Percentiles rank a stretch among this genome's conserved stretches.
phyloP scores from a whole-genome alignment of 805 yeast genomes.

The Starmerella bombicola region DNA sequence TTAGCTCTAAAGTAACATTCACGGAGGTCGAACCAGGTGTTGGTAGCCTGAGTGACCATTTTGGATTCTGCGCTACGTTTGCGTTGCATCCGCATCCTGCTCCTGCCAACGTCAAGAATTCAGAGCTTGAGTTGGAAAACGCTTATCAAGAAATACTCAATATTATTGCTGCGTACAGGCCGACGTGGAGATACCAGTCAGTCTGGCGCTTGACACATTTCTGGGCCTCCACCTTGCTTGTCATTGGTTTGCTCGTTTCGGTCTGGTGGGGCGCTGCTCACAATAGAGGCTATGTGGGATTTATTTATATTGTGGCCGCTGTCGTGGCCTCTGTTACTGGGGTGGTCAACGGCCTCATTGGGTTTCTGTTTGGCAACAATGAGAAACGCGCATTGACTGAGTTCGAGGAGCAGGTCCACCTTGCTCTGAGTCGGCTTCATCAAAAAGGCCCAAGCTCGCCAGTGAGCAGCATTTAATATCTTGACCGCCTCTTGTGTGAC shows the following conservation, averaged over 20 bases:
- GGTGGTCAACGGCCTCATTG: constrained; percentile 60
- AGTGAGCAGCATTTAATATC: no score
- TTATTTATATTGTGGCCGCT: constrained; percentile 50
- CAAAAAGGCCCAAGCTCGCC: no score
- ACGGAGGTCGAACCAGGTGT: constrained; percentile 53
- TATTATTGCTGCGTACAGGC: constrained; percentile 37
- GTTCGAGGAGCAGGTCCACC: constrained; percentile 52
- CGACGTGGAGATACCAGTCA: constrained; percentile 48
- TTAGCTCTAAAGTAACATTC: constrained; percentile 59
- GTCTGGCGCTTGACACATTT: constrained; percentile 58
- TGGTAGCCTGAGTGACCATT: constrained; percentile 85
- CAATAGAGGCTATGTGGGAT: constrained; percentile 48
- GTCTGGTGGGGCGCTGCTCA: constrained; percentile 45
- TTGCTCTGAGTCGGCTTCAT: no score
- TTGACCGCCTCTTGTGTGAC: no score
- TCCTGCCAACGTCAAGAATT: not conserved
- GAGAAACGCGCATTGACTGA: constrained; percentile 70
- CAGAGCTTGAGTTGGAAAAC: constrained; percentile 4
- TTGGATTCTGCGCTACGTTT: constrained; percentile 41
- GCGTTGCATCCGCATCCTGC: not conserved
- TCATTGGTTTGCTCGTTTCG: constrained; percentile 43
- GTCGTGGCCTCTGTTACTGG: constrained; percentile 53
- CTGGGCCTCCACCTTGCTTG: constrained; percentile 38
- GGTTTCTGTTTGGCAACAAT: constrained; percentile 63
- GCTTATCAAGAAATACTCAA: constrained; percentile 40